These are phyloP conservation scores for Coemansia sp. DNA, from an alignment of 192 early-diverging fungal species.

Conservation along the genomic window DNA sequence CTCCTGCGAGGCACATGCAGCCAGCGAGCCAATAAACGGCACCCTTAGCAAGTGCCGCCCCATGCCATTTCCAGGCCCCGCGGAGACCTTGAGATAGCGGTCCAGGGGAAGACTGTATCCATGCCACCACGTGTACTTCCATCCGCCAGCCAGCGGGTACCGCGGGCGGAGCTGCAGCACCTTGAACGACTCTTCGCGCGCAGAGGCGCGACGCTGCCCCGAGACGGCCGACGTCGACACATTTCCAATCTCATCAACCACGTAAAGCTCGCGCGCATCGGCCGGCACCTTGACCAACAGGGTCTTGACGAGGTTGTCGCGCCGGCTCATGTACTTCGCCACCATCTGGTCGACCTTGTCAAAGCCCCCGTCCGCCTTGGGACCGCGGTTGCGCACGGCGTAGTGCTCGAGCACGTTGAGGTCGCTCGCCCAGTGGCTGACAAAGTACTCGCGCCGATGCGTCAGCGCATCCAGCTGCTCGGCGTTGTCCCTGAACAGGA, in stretches of 20 bases:
- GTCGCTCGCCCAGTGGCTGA: constrained; percentile 82
- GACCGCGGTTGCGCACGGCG: constrained; percentile 59
- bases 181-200: constrained; percentile 43
- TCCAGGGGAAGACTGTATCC: constrained; percentile 79
- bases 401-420: constrained; percentile 81
- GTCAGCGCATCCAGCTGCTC: constrained; percentile 63
- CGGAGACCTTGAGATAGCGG: constrained; percentile 58
- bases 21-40: constrained; percentile 64
- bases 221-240: constrained; percentile 82
- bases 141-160: constrained; percentile 94
- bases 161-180: constrained; percentile 80
- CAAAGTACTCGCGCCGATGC: constrained; percentile 44
- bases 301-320: constrained; percentile 42
- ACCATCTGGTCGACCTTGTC: constrained; percentile 31
- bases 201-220: constrained; percentile 7
- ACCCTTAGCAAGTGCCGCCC: constrained; percentile 62
- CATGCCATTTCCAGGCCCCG: too few species aligned
- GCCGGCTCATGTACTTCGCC: constrained; percentile 11
- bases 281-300: constrained; percentile 59
- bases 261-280: constrained; percentile 71
- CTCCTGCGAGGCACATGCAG: constrained; percentile 61
- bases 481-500: constrained; percentile 64
- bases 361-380: constrained; percentile 2
- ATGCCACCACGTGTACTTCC: constrained; percentile 94
- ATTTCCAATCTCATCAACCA: constrained; percentile 82